These are phyloP conservation scores for Vitis cinerea DNA, from an alignment of 164 flowering plant genomes.

Conservation along the genomic window DNA sequence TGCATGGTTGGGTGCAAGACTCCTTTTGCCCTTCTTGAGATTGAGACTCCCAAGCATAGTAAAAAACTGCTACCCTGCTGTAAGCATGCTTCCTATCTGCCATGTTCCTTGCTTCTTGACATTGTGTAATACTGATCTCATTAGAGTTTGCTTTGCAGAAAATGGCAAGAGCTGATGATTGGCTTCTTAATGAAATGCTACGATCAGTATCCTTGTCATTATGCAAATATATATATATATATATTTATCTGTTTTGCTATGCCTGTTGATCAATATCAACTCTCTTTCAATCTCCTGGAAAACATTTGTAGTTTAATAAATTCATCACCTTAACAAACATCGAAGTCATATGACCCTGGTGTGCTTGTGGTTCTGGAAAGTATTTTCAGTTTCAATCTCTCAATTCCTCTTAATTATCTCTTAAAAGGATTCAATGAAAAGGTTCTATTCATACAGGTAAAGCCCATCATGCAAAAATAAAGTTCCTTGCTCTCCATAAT, in stretches of 20 bases:
- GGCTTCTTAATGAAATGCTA: slow-evolving; percentile 69
- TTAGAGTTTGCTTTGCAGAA: slow-evolving; percentile 42
- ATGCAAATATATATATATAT: neutral
- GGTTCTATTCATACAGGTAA: slow-evolving; percentile 74
- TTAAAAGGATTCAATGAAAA: slow-evolving; percentile 51
- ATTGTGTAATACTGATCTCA: neutral
- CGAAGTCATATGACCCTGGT: slow-evolving; percentile 84
- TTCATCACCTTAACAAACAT: slow-evolving; percentile 35
- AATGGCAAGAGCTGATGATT: slow-evolving; percentile 66
- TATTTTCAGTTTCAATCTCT: slow-evolving; percentile 65
- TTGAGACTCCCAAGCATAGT: slow-evolving; percentile 45
- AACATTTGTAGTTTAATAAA: neutral
- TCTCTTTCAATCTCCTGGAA: too few relatives aligned
- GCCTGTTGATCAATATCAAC: neutral
- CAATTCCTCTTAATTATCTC: slow-evolving; percentile 78
- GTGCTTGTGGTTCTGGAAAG: slow-evolving; percentile 65
- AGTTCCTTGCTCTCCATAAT: neutral
- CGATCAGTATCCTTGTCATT: slow-evolving; percentile 76
- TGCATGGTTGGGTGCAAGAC: slow-evolving; percentile 67
- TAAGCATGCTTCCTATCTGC: slow-evolving; percentile 29
- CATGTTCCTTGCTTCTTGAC: slow-evolving; percentile 6
- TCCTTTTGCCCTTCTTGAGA: slow-evolving; percentile 63
- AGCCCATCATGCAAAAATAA: neutral
- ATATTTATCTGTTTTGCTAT: neutral
- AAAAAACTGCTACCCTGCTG: slow-evolving; percentile 71